These are phyloP conservation scores for Wickerhamiella bombiphila DNA, from an alignment of 805 yeast species.

Conservation along the genomic window DNA sequence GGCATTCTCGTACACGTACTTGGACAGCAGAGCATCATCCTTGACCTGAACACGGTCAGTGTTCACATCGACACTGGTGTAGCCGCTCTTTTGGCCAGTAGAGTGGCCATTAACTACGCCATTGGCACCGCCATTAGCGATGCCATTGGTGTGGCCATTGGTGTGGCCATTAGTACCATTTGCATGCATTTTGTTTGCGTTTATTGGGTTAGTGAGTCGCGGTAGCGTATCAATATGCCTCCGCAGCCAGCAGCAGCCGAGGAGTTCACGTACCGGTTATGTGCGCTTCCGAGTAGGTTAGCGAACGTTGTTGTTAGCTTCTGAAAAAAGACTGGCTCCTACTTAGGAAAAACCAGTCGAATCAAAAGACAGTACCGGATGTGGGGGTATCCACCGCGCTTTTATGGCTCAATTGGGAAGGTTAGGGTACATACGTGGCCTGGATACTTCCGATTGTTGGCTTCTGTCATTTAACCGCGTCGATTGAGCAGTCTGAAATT, in stretches of 20 bases:
- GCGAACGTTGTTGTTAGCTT: constrained; percentile 25
- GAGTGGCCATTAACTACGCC: constrained; percentile 18
- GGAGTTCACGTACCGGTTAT: constrained; percentile 28
- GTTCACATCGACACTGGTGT: constrained; percentile 37
- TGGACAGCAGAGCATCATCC: constrained; percentile 36
- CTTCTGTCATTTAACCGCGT: too few relatives aligned
- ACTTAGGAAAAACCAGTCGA: not conserved
- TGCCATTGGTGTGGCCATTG: constrained; percentile 3
- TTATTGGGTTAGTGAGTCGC: constrained; percentile 3
- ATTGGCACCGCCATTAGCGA: constrained; percentile 9
- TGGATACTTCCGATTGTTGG: too few relatives aligned
- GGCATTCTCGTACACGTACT: constrained; percentile 64
- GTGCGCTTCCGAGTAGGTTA: constrained; percentile 28
- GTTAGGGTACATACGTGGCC: too few relatives aligned
- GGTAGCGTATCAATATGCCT: constrained; percentile 13
- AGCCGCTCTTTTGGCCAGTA: constrained; percentile 25
- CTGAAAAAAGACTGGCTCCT: not conserved
- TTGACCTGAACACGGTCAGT: constrained; percentile 38
- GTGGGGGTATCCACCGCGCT: too few relatives aligned
- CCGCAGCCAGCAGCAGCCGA: constrained; percentile 31
- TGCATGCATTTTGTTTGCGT: constrained; percentile 3
- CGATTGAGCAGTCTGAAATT: too few relatives aligned
- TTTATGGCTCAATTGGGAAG: too few relatives aligned
- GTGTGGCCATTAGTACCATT: constrained; percentile 1
- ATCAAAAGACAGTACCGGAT: not conserved